phyloP scores from a whole-genome alignment of 2,329 filamentous ascomycete species.

The Monilinia fructigena region DNA sequence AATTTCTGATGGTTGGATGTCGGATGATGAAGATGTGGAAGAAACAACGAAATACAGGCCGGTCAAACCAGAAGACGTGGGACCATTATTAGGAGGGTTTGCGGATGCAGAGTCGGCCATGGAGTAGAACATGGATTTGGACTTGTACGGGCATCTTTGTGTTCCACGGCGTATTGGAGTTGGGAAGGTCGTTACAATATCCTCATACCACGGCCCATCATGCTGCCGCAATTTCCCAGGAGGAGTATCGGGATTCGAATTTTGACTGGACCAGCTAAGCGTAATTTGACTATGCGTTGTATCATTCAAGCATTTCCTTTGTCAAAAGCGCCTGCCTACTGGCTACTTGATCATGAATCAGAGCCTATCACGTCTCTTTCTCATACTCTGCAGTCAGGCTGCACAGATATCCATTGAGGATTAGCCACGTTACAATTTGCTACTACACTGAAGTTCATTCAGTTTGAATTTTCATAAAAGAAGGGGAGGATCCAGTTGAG shows the following conservation, averaged over 20 bases:
- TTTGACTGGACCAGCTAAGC: conserved; percentile 41
- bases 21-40: conserved; percentile 39
- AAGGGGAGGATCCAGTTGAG: conserved; percentile 25
- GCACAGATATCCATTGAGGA: conserved; percentile 38
- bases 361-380: conserved; percentile 38
- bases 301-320: conserved; percentile 41
- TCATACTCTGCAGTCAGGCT: conserved; percentile 39
- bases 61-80: conserved; percentile 40
- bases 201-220: conserved; percentile 32
- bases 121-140: conserved; percentile 35
- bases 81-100: conserved; percentile 40
- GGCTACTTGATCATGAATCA: conserved; percentile 34
- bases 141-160: conserved; percentile 28
- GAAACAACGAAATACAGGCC: conserved; percentile 35
- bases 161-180: conserved; percentile 39
- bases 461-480: conserved; percentile 37
- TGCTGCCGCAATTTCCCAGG: conserved; percentile 31
- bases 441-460: conserved; percentile 33
- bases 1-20: conserved; percentile 47
- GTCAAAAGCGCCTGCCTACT: conserved; percentile 40
- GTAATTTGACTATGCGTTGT: conserved; percentile 41
- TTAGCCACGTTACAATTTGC: conserved; percentile 40
- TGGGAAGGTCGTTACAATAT: conserved; percentile 35
- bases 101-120: conserved; percentile 39
- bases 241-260: conserved; percentile 34